Evolutionary conservation across 306 rosid species (phyloP).

Genomic region (Vigna hirtella): DNA sequence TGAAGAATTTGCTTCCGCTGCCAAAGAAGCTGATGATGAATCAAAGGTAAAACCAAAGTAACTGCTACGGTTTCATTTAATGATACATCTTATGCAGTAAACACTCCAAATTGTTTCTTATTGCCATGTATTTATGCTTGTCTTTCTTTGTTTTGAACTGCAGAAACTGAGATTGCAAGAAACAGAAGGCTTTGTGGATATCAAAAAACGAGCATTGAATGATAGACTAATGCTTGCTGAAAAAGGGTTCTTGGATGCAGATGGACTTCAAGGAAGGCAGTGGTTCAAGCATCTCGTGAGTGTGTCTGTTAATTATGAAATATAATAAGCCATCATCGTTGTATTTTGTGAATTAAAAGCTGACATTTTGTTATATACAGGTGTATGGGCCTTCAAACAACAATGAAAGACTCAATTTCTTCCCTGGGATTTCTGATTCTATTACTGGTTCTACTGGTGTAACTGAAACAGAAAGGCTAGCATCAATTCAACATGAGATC

Average conservation of each 20-base stretch:
- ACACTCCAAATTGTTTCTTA: neutral
- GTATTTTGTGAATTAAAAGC: neutral
- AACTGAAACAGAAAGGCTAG: conserved; percentile 50
- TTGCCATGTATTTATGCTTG: conserved; percentile 8
- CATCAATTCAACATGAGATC: conserved; percentile 73
- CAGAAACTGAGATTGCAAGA: conserved; percentile 68
- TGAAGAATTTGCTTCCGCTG: conserved; percentile 71
- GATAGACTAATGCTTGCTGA: conserved; percentile 82
- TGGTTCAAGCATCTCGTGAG: conserved; percentile 98
- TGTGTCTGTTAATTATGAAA: conserved; percentile 2
- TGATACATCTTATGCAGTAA: conserved; percentile 20
- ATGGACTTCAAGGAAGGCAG: conserved; percentile 67
- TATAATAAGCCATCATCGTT: neutral
- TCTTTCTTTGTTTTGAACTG: conserved; percentile 39
- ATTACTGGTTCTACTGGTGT: conserved; percentile 46
- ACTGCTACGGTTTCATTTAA: neutral
- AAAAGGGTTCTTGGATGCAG: conserved; percentile 78
- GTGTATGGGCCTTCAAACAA: conserved; percentile 77
- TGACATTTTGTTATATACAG: conserved; percentile 45
- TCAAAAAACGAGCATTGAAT: conserved; percentile 75
- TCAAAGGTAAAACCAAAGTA: conserved; percentile 55
- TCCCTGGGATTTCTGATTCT: conserved; percentile 89
- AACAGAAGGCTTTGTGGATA: conserved; percentile 43
- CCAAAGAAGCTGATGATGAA: conserved; percentile 72
- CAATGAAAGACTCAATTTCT: conserved; percentile 64